phyloP scores from a whole-genome alignment of 345 rosid species.

The Eucalyptus microcorys region DNA sequence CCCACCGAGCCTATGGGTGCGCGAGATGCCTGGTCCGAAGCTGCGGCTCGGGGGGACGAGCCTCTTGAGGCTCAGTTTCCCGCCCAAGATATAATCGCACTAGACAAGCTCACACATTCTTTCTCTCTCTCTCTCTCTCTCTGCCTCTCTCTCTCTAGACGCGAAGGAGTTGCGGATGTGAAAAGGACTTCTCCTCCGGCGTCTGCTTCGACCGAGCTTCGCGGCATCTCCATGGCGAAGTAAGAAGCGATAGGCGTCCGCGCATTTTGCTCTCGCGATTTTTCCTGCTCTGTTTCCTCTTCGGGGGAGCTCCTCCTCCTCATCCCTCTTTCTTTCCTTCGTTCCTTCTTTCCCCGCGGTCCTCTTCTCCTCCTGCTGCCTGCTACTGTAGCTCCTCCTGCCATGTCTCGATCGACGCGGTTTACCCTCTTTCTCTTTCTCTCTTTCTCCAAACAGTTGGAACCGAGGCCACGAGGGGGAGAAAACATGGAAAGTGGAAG shows the following conservation, averaged over 20 bases:
- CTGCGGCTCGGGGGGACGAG: conserved; percentile 10
- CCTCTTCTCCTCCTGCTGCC: neutral
- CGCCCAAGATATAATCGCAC: neutral
- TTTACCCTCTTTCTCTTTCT: neutral
- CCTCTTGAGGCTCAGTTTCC: neutral
- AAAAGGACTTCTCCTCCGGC: neutral
- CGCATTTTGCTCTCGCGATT: neutral
- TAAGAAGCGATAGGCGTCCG: neutral
- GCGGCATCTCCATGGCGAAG: neutral
- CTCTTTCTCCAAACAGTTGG: neutral
- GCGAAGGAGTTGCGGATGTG: conserved; percentile 3
- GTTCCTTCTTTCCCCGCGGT: neutral
- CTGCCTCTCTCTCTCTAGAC: conserved; percentile 21
- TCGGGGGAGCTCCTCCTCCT: too few species aligned
- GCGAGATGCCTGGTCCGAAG: conserved; percentile 9
- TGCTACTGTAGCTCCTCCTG: neutral
- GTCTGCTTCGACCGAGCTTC: neutral
- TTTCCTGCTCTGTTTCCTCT: neutral
- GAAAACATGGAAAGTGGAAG: neutral
- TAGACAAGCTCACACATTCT: conserved; percentile 28
- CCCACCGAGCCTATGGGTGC: neutral
- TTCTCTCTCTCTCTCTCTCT: neutral
- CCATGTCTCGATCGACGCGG: neutral
- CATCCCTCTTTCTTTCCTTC: too few species aligned
- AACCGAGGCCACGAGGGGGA: neutral